phyloP scores from a whole-genome alignment of 1,284 basidiomycete genomes.

The Pseudozyma flocculosa region DNA sequence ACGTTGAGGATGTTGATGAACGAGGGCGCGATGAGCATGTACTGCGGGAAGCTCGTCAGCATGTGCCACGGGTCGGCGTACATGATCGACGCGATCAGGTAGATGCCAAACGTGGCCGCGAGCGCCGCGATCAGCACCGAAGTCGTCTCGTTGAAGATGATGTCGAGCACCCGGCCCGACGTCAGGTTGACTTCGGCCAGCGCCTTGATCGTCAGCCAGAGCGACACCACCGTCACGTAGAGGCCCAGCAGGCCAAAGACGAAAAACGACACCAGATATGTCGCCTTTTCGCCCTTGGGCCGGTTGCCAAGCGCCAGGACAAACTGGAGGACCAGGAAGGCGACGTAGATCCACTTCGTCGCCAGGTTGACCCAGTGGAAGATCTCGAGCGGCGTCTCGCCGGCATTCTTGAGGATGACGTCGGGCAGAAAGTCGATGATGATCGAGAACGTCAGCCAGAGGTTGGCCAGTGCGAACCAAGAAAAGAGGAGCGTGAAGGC shows the following conservation, averaged over 20 bases:
- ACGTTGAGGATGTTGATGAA: constrained; percentile 94
- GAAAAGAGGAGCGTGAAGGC: constrained; percentile 84
- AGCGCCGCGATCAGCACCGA: constrained; percentile 53
- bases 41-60: constrained; percentile 93
- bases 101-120: constrained; percentile 56
- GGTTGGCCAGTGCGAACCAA: constrained; percentile 87
- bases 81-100: constrained; percentile 77
- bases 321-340: constrained; percentile 83
- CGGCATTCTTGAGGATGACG: constrained; percentile 69
- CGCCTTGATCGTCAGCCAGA: constrained; percentile 53
- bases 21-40: constrained; percentile 77
- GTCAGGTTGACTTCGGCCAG: constrained; percentile 13
- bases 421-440: constrained; percentile 84
- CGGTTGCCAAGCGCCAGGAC: constrained; percentile 86
- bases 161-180: constrained; percentile 14
- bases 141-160: constrained; percentile 45
- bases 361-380: constrained; percentile 75
- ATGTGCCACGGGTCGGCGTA: constrained; percentile 99
- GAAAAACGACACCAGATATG: constrained; percentile 80
- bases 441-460: constrained; percentile 94
- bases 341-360: constrained; percentile 83
- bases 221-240: constrained; percentile 51
- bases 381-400: constrained; percentile 69
- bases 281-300: constrained; percentile 82
- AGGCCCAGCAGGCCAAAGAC: constrained; percentile 59